Percentiles rank a stretch among this genome's conserved stretches.
Conservation (phyloP, 2,329 filamentous ascomycete species). For the Tolypocladium paradoxum region DNA sequence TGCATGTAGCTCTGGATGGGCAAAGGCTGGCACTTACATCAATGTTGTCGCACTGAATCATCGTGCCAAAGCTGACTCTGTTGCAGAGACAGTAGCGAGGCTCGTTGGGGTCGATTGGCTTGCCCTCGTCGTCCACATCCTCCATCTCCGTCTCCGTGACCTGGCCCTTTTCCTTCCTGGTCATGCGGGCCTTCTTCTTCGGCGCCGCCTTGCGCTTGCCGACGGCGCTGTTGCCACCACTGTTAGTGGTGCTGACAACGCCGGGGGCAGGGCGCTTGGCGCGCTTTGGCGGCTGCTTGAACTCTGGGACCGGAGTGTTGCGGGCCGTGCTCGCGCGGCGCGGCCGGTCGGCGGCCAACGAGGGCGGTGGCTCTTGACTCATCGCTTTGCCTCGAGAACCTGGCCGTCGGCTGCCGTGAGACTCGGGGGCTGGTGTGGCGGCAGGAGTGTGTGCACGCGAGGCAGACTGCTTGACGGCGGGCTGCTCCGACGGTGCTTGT, state of each 20-base stretch:
- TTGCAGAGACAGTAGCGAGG: conserved; percentile 69
- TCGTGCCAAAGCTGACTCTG: conserved; percentile 68
- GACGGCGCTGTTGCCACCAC: conserved; percentile 54
- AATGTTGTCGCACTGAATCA: conserved; percentile 74
- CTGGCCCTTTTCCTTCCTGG: conserved; percentile 36
- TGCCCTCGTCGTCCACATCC: conserved; percentile 58
- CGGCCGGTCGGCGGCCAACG: conserved; percentile 40
- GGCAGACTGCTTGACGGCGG: conserved; percentile 16
- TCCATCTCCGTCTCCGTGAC: conserved; percentile 34
- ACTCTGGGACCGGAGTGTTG: conserved; percentile 45
- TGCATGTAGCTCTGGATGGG: not conserved
- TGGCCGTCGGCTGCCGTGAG: conserved; percentile 29
- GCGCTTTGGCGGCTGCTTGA: conserved; percentile 37
- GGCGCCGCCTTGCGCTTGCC: conserved; percentile 62
- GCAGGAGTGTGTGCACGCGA: conserved; percentile 25
- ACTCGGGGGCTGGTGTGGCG: conserved; percentile 23
- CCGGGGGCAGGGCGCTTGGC: conserved; percentile 63
- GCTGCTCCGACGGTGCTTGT: conserved; percentile 5
- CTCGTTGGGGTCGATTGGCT: conserved; percentile 64
- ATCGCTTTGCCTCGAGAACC: conserved; percentile 40
- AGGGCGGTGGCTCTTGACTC: conserved; percentile 38
- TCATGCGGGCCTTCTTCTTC: conserved; percentile 47
- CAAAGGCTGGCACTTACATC: conserved; percentile 44
- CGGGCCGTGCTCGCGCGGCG: conserved; percentile 46
- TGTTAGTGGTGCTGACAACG: conserved; percentile 52